Base-by-base conservation (phyloP, 495 filamentous ascomycete genomes). In the Hypoxylon crocopeplum region DNA sequence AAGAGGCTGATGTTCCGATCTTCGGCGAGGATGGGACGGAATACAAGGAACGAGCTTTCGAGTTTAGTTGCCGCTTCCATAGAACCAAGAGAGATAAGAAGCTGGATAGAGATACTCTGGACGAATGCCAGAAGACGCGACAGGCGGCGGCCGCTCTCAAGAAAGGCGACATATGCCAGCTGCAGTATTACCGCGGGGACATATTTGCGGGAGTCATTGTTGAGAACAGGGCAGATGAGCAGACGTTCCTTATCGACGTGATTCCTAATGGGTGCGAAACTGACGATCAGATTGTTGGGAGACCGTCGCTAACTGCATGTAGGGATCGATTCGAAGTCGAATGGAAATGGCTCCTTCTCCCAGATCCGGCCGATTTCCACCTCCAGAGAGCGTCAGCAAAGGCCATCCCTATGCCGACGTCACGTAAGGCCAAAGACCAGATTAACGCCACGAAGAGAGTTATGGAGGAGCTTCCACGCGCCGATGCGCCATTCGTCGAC, bases 21-120 rank as follows among this genome's bases (percentile, higher is more conserved):
- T 91, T 92, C 70, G 90, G 87, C 22, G 91, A 96, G 56, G 93
- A 97, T 71, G 91, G 91, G 1, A 90, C 86, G 7, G 91, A 97
- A 68, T 97, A 97, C 72, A 89, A 88, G 51, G 82, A 93, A 40
- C 88, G 89, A 49, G 92, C 87, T 17, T 91, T 93, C 63, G 92
- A 97, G 67, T 91, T 97, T 65, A 89, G 88, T 59, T 99, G 94
- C 75, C 90, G 92, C 51, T 94, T 93, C 71, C 94, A 99, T 72
- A 82, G 94, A 21, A 86, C 89, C 20, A 96, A 94, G 79, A 84
- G 90, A 56, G 85, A 89, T 42, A 89, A 87, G 75, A 85, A 84
- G 56, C 62, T 82, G 20, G 85, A 87, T 45, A 80, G 84, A 25
- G 80, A 88, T 54, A 72, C 75, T 10, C 73, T 92, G 25, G 92